Evolutionary conservation across 306 rosid genomes (phyloP).

Genomic region (Hippophae rhamnoides): DNA sequence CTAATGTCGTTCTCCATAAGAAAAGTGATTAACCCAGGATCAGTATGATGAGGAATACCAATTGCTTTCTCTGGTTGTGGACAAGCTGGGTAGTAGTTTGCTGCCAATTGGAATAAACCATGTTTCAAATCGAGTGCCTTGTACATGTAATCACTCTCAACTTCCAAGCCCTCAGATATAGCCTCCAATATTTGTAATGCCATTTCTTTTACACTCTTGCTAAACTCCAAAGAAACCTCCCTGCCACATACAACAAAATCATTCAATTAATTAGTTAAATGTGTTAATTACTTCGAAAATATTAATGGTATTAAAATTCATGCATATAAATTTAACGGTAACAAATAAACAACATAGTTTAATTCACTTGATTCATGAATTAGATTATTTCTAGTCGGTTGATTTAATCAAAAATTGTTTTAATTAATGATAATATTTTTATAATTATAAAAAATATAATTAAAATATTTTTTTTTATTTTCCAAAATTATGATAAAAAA

Average conservation of each 20-base stretch:
- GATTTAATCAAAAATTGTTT: too few species aligned
- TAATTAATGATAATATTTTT: too few species aligned
- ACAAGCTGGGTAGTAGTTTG: constrained; percentile 13
- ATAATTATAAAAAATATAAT: too few species aligned
- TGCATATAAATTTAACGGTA: too few species aligned
- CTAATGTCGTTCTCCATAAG: constrained; percentile 1
- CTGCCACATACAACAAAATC: neutral
- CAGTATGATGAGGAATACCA: constrained; percentile 9
- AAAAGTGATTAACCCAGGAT: constrained; percentile 5
- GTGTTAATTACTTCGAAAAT: too few species aligned
- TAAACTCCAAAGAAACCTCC: constrained; percentile 5
- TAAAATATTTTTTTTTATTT: too few species aligned
- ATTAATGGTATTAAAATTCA: too few species aligned
- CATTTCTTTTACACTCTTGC: neutral
- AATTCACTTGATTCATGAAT: too few species aligned
- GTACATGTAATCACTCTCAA: constrained; percentile 5
- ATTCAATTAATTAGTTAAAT: too few species aligned
- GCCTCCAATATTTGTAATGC: neutral
- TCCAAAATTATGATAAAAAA: too few species aligned
- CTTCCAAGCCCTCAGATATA: constrained; percentile 8
- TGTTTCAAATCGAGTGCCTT: constrained; percentile 7
- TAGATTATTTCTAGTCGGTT: too few species aligned
- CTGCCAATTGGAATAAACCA: constrained; percentile 3
- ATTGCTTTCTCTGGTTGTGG: constrained; percentile 11
- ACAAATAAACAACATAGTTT: too few species aligned